A percentile compares a stretch with the other conserved stretches of the same genome.
Conservation (phyloP, 768 basidiomycete genomes). For the Suillus placidus region DNA sequence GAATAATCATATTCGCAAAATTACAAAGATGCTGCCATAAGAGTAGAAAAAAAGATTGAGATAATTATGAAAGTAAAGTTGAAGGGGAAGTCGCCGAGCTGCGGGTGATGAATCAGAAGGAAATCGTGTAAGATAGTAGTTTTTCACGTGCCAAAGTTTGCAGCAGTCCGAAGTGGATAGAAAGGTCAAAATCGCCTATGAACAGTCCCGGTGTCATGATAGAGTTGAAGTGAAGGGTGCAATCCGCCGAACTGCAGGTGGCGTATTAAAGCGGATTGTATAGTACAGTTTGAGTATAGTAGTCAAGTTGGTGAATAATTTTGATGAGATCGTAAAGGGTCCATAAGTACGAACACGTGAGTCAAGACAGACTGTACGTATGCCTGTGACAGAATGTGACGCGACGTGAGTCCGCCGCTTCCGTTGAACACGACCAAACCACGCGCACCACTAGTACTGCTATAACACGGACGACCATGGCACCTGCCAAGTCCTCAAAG, state of each 20-base stretch:
- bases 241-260: not conserved
- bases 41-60: not conserved
- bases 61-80: not conserved
- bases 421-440: not conserved
- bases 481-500: not conserved
- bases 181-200: not conserved
- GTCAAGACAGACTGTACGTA: too few species aligned
- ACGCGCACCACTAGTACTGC: not conserved
- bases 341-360: not conserved
- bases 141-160: not conserved
- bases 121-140: not conserved
- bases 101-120: not conserved
- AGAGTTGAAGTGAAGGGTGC: not conserved
- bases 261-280: not conserved
- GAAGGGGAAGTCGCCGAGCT: conserved; percentile 1
- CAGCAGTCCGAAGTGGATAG: not conserved
- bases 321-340: not conserved
- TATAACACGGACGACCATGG: not conserved
- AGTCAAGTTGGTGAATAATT: not conserved
- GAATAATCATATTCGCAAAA: not conserved
- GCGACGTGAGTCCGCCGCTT: not conserved
- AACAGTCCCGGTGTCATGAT: not conserved
- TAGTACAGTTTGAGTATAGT: too few species aligned
- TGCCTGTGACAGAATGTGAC: not conserved
- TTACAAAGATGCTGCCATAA: not conserved